A percentile compares a stretch with the other conserved stretches of the same genome.
These are phyloP conservation scores for Elaphomyces granulatus DNA, from an alignment of 495 filamentous ascomycete genomes.

Conservation along the genomic window DNA sequence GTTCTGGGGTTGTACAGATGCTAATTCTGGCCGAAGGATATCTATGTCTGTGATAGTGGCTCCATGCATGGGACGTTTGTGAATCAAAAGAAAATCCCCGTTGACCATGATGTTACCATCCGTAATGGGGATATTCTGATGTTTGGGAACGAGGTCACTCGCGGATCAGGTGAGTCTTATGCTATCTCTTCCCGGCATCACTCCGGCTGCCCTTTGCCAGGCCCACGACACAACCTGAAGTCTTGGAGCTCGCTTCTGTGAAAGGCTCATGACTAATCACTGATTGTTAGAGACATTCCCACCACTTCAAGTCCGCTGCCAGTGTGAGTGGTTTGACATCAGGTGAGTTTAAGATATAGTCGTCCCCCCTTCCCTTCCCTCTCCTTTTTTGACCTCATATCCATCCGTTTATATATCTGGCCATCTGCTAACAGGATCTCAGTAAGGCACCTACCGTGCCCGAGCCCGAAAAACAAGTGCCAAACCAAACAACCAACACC, in stretches of 20 bases:
- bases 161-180: slow-evolving; percentile 28
- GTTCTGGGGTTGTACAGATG: not conserved
- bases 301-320: slow-evolving; percentile 24
- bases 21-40: slow-evolving; percentile 19
- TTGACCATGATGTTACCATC: slow-evolving; percentile 23
- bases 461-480: not conserved
- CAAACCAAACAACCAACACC: slow-evolving; percentile 16
- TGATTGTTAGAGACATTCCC: slow-evolving; percentile 23
- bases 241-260: not conserved
- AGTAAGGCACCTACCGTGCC: not conserved
- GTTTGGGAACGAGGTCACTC: slow-evolving; percentile 40
- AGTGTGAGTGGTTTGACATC: slow-evolving; percentile 18
- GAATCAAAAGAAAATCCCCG: slow-evolving; percentile 26
- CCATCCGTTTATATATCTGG: too few relatives aligned
- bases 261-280: not conserved
- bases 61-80: slow-evolving; percentile 46
- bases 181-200: too few relatives aligned
- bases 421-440: too few relatives aligned
- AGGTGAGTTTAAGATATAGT: slow-evolving; percentile 10
- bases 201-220: too few relatives aligned
- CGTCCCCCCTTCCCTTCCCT: too few relatives aligned
- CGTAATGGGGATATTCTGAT: slow-evolving; percentile 33
- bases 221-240: too few relatives aligned
- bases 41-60: slow-evolving; percentile 34
- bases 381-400: too few relatives aligned